phyloP scores from a whole-genome alignment of 106 monocot species.

The Ottelia alismoides region DNA sequence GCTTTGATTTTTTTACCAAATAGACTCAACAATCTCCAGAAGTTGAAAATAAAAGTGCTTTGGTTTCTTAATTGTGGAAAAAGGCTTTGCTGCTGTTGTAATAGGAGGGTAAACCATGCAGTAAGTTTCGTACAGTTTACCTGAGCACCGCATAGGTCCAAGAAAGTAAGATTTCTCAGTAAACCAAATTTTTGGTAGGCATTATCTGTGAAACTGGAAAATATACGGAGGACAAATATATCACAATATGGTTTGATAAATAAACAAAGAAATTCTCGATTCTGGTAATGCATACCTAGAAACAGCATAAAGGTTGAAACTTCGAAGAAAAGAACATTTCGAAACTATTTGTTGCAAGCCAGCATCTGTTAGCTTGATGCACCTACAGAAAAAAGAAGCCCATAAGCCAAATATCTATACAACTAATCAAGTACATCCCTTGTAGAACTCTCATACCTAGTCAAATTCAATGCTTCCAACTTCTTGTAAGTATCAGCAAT shows the following conservation, averaged over 20 bases:
- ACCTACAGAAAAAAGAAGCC: constrained; percentile 57
- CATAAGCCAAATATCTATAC: no score
- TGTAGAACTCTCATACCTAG: constrained; percentile 64
- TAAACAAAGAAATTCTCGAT: neutral
- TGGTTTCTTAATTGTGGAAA: no score
- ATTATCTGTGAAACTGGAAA: constrained; percentile 71
- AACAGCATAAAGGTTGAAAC: constrained; percentile 88
- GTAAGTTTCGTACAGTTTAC: no score
- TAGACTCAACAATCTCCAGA: no score
- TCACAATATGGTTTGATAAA: no score
- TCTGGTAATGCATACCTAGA: constrained; percentile 39
- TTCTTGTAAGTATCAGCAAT: constrained; percentile 60
- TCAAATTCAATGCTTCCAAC: constrained; percentile 67
- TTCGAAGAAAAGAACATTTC: constrained; percentile 49
- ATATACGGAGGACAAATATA: no score
- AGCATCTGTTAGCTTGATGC: constrained; percentile 71
- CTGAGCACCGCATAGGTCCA: constrained; percentile 94
- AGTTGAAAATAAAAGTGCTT: no score
- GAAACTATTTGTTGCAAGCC: constrained; percentile 53
- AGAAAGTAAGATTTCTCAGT: constrained; percentile 43
- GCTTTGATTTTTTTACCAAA: no score
- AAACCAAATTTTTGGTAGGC: constrained; percentile 51
- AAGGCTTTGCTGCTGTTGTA: no score
- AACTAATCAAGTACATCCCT: no score
- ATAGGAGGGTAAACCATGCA: no score